Percentiles rank a stretch among this genome's conserved stretches.
phyloP scores from a whole-genome alignment of 176 grass and related monocot genomes.

The Oryza nivara region DNA sequence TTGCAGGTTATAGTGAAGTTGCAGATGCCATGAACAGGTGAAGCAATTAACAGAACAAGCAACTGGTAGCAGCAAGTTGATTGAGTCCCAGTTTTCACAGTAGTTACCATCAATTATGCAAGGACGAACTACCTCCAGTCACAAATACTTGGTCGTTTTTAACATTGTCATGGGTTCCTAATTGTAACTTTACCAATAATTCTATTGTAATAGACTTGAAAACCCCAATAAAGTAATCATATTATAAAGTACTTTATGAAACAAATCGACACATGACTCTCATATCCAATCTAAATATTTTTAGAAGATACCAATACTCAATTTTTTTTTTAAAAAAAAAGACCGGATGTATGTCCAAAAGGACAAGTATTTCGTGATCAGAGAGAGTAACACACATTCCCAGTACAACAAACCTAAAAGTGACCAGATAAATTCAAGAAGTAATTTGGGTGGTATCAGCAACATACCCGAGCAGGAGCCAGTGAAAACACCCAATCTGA shows the following conservation, averaged over 20 bases:
- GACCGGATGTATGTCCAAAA: neutral
- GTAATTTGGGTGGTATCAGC: neutral
- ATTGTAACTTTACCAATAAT: neutral
- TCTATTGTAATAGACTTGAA: neutral
- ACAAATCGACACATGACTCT: neutral
- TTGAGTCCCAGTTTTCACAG: neutral
- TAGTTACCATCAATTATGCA: neutral
- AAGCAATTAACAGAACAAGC: neutral
- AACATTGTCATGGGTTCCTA: neutral
- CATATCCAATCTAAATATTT: neutral
- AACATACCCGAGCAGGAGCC: slow-evolving; percentile 71
- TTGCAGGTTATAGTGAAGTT: slow-evolving; percentile 8
- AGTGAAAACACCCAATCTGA: slow-evolving; percentile 96
- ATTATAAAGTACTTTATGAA: neutral
- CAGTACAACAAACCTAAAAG: neutral
- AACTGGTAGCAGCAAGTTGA: neutral
- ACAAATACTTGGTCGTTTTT: neutral
- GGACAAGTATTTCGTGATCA: neutral
- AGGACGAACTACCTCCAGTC: neutral
- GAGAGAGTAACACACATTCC: neutral
- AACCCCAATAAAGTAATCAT: neutral
- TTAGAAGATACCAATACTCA: neutral
- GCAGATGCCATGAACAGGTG: neutral
- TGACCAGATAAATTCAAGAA: neutral
- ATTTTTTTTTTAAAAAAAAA: neutral